Evolutionary conservation across 305 asterid genomes (phyloP), one percentile per base, ranked within the genome.

Genomic region (Fraxinus paxiana): DNA sequence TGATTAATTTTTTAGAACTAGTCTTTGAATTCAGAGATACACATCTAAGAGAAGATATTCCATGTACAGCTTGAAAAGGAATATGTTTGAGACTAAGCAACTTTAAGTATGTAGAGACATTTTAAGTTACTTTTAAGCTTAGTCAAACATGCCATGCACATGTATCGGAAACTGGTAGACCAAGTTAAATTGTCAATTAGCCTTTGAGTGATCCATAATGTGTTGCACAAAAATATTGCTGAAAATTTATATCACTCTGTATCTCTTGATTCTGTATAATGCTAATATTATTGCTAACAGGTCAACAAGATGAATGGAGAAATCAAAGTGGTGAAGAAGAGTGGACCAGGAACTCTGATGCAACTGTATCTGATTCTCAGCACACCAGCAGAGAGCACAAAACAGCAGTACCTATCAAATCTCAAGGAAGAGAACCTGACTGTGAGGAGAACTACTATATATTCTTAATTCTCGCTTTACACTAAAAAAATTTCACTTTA

Each of bases 281-380:
- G 73, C 43, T 41, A 73, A 41, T 22, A 46, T 10, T 80, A 34
- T 69, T 79, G 8, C 74, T 77, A 79, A 83, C 90, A 94, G 98
- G 98, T 93, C 38, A 88, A 92, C 85, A 92, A 92, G 85, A 95
- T 95, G 98, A 92, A 94, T 81, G 98, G 98, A 85, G 98, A 92
- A 80, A 95, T 95, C 82, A 90, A 89, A 85, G 98, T 95, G 80
- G 89, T 91, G 35, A 92, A 90, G 87, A 95, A 95, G 87, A 87
- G 83, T 83, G 98, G 93, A 24, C 89, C 86, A 0, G 98, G 98
- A 48, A 93, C 98, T 38, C 83, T 95, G 76, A 89, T 95, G 96
- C 92, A 88, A 84, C 87, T 95, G 22, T 89, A 87, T 84, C 87
- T 95, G 77, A 80, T 81, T 30, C 93, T 93, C 65, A 86, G 82